Conservation (phyloP, 225 moss, liverwort and hornwort genomes). For the Pseudoscleropodium purum region DNA sequence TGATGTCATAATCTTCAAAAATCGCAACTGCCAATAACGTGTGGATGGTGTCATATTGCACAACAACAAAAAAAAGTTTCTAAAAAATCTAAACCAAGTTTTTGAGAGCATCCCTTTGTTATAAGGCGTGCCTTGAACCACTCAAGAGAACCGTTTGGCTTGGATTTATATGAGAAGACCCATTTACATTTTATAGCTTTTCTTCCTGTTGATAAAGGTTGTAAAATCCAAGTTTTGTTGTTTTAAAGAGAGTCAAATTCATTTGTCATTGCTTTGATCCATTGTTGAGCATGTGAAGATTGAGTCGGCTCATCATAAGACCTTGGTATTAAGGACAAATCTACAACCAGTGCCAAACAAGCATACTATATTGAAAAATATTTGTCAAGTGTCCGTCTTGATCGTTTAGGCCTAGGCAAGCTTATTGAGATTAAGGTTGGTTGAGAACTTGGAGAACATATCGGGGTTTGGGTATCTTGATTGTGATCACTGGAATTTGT, state of each 20-base stretch:
- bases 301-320: fast-evolving
- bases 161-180: neutral
- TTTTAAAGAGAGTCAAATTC: neutral
- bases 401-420: neutral
- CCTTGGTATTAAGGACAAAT: neutral
- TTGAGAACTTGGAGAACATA: neutral
- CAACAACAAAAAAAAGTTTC: neutral
- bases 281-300: neutral
- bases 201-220: fast-evolving
- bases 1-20: neutral
- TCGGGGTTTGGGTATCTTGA: too few relatives aligned
- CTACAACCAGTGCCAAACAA: neutral
- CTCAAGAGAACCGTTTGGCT: neutral
- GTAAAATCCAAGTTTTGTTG: neutral
- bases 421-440: fast-evolving
- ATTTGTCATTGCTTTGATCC: neutral
- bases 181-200: neutral
- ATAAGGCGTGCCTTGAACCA: neutral
- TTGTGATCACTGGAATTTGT: fast-evolving
- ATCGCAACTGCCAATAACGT: neutral
- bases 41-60: neutral
- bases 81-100: fast-evolving
- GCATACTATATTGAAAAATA: neutral
- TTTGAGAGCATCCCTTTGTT: neutral
- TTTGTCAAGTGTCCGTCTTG: fast-evolving